Evolutionary conservation across 1,139 yeast species (phyloP).

Genomic region (Candida sp.): DNA sequence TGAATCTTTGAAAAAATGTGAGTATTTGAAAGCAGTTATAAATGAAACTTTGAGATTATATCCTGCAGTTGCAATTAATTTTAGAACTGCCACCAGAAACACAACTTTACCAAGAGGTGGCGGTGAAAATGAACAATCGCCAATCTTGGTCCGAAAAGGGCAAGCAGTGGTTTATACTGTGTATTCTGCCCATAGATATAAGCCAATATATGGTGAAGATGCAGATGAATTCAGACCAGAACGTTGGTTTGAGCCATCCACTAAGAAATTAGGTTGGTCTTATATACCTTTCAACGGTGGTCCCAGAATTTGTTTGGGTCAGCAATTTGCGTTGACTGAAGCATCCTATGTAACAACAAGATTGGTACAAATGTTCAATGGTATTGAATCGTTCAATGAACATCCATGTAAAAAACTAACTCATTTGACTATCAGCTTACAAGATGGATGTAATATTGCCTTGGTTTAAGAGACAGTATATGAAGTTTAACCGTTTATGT

Average conservation of each 20-base stretch:
- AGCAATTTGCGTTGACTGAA: conserved; percentile 58
- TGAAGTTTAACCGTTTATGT: background rate
- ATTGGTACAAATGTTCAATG: conserved; percentile 29
- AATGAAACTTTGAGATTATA: conserved; percentile 50
- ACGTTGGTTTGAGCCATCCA: conserved; percentile 41
- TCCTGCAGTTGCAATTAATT: conserved; percentile 52
- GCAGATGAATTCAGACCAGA: conserved; percentile 44
- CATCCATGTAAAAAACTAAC: conserved; percentile 33
- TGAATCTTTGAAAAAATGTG: conserved; percentile 47
- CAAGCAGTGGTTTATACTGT: conserved; percentile 35
- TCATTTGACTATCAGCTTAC: conserved; percentile 30
- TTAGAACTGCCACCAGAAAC: conserved; percentile 39
- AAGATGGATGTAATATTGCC: conserved; percentile 19
- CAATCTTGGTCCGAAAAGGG: conserved; percentile 43
- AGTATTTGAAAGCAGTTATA: conserved; percentile 44
- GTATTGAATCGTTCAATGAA: conserved; percentile 10
- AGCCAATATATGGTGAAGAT: conserved; percentile 42
- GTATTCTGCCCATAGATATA: conserved; percentile 38
- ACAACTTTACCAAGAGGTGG: conserved; percentile 55
- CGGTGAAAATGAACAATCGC: conserved; percentile 40
- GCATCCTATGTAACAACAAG: conserved; percentile 45
- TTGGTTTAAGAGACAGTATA: conserved; percentile 6
- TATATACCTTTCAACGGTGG: conserved; percentile 59
- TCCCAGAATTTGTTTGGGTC: conserved; percentile 58
- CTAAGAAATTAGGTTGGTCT: conserved; percentile 44